Conservation (phyloP, 2,329 filamentous ascomycete species). For the Fusarium pseudonygamai region DNA sequence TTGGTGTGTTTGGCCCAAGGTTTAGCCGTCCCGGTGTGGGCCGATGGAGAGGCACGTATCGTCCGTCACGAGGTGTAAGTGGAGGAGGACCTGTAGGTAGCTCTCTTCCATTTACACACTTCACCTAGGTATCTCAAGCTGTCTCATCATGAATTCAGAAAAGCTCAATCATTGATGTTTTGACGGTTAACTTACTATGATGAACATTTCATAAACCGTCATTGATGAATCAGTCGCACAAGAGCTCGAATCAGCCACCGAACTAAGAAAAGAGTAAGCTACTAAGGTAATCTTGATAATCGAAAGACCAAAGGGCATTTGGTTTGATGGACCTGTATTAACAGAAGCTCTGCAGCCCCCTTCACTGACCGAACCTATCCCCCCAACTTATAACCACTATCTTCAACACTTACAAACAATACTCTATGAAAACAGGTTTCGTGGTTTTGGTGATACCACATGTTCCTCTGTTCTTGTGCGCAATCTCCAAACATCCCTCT, state of each 20-base stretch:
- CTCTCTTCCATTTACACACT: neutral
- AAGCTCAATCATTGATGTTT: neutral
- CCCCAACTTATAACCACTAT: conserved; percentile 13
- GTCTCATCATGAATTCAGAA: neutral
- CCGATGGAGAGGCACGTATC: conserved; percentile 24
- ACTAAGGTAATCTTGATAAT: neutral
- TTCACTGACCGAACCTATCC: conserved; percentile 7
- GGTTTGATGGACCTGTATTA: conserved; percentile 9
- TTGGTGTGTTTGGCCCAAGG: conserved; percentile 40
- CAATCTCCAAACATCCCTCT: conserved; percentile 18
- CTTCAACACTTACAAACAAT: conserved; percentile 3
- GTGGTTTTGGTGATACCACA: conserved; percentile 24
- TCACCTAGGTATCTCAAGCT: neutral
- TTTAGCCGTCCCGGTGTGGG: conserved; percentile 22
- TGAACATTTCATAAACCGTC: neutral
- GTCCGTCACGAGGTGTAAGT: neutral
- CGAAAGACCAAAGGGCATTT: neutral
- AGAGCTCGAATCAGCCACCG: neutral
- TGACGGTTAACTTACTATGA: neutral
- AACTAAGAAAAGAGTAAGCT: neutral
- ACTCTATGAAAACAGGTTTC: neutral
- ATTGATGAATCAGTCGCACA: neutral
- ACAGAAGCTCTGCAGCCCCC: conserved; percentile 21
- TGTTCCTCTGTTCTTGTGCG: conserved; percentile 13
- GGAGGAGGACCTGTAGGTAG: neutral